Percentiles rank a stretch among this genome's conserved stretches.
These are phyloP conservation scores for Erigeron canadensis DNA, from an alignment of 129 eudicot genomes.

Conservation along the genomic window DNA sequence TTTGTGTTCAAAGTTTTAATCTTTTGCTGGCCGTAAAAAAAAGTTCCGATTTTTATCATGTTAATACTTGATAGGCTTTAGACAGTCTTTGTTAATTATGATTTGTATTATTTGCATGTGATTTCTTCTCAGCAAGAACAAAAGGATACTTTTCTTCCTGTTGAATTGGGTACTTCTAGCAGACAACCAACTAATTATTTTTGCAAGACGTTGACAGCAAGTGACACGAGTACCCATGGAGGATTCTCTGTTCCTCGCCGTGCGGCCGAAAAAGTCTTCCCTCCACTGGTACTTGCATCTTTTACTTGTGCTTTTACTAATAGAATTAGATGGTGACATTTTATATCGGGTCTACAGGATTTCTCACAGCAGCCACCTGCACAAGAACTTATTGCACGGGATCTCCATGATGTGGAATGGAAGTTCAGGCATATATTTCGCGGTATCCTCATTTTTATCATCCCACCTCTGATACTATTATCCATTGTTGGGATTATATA, in stretches of 20 bases:
- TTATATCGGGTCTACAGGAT: conserved; percentile 56
- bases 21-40: no score
- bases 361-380: conserved; percentile 95
- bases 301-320: conserved; percentile 6
- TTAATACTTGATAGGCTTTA: conserved; percentile 1
- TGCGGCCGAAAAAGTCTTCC: conserved; percentile 98
- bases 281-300: conserved; percentile 64
- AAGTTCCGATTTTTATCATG: neutral
- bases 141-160: conserved; percentile 95
- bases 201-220: conserved; percentile 96
- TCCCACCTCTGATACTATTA: neutral
- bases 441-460: conserved; percentile 19
- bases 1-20: neutral
- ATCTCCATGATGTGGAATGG: conserved; percentile 98
- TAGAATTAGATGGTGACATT: neutral
- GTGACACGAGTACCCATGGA: conserved; percentile 99
- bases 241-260: conserved; percentile 99
- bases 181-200: conserved; percentile 96
- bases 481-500: neutral
- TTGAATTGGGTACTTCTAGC: conserved; percentile 90
- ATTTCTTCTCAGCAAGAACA: conserved; percentile 78
- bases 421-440: conserved; percentile 96
- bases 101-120: conserved; percentile 5
- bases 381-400: conserved; percentile 96
- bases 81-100: neutral